phyloP scores from a whole-genome alignment of 192 early-diverging fungal genomes.

The Phycomyces blakesleeanus region DNA sequence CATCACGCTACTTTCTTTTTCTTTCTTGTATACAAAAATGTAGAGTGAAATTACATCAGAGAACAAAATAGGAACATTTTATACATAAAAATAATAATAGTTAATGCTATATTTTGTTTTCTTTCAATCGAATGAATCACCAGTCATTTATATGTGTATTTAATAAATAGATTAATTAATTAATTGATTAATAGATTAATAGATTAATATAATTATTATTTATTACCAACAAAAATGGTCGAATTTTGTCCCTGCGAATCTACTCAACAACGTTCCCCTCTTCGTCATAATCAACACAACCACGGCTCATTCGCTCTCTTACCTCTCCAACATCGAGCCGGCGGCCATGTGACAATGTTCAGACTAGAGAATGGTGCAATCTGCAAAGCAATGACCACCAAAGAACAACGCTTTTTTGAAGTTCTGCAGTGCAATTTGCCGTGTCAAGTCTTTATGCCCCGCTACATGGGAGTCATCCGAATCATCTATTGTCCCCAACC shows the following conservation, averaged over 20 bases:
- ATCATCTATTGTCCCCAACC: conserved; percentile 1
- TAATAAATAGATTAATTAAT: too few species aligned
- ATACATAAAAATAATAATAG: too few species aligned
- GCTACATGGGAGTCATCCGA: conserved; percentile 15
- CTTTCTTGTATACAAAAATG: not conserved
- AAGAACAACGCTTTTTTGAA: conserved; percentile 8
- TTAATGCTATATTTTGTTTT: too few species aligned
- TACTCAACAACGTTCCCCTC: not conserved
- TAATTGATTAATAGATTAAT: too few species aligned
- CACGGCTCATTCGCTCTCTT: conserved; percentile 1
- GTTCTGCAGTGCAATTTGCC: not conserved
- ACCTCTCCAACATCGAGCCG: conserved; percentile 8
- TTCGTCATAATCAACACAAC: not conserved
- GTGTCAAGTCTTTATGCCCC: not conserved
- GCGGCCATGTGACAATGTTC: conserved; percentile 17
- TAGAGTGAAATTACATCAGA: too few species aligned
- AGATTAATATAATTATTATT: too few species aligned
- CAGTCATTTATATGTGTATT: too few species aligned
- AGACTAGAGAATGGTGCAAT: conserved; percentile 3
- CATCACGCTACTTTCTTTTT: not conserved
- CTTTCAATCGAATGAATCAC: too few species aligned
- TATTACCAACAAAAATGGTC: not conserved
- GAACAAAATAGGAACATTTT: too few species aligned
- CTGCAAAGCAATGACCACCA: conserved; percentile 15
- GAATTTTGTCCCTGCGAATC: not conserved